phyloP scores from a whole-genome alignment of 306 rosid species.

The Oemleria cerasiformis region DNA sequence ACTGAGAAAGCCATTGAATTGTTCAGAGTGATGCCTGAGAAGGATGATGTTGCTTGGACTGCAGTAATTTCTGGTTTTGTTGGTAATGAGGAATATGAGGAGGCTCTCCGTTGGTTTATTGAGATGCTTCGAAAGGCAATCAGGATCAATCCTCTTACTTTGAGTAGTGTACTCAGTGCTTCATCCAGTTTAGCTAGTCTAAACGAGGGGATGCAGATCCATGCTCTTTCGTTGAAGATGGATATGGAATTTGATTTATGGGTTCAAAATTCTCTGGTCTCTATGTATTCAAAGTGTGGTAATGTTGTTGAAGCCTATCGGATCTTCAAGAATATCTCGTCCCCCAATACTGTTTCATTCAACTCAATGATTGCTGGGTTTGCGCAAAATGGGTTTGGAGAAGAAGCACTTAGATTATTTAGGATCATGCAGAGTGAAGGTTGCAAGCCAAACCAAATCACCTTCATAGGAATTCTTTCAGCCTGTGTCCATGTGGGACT shows the following conservation, averaged over 20 bases:
- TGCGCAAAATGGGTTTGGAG: constrained; percentile 69
- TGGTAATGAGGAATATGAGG: constrained; percentile 52
- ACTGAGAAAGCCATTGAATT: constrained; percentile 45
- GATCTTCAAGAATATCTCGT: constrained; percentile 42
- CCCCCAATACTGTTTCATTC: constrained; percentile 57
- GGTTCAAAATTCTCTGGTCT: constrained; percentile 69
- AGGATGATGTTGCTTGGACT: constrained; percentile 80
- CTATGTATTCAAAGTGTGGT: constrained; percentile 83
- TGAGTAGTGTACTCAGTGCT: constrained; percentile 71
- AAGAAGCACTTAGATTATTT: constrained; percentile 62
- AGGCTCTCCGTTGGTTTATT: constrained; percentile 63
- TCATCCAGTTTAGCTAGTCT: constrained; percentile 56
- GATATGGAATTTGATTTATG: constrained; percentile 55
- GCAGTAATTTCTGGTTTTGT: constrained; percentile 77
- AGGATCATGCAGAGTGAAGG: constrained; percentile 55
- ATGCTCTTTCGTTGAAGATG: constrained; percentile 55
- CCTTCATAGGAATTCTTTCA: constrained; percentile 74
- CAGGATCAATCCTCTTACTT: constrained; percentile 55
- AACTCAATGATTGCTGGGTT: constrained; percentile 71
- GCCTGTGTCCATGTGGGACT: constrained; percentile 82
- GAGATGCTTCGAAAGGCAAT: constrained; percentile 46
- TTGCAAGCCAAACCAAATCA: constrained; percentile 49
- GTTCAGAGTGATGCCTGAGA: constrained; percentile 58
- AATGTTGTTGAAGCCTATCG: constrained; percentile 50
- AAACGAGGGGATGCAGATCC: constrained; percentile 71